Evolutionary conservation across 345 rosid species (phyloP).

Genomic region (Fremontodendron californicum): DNA sequence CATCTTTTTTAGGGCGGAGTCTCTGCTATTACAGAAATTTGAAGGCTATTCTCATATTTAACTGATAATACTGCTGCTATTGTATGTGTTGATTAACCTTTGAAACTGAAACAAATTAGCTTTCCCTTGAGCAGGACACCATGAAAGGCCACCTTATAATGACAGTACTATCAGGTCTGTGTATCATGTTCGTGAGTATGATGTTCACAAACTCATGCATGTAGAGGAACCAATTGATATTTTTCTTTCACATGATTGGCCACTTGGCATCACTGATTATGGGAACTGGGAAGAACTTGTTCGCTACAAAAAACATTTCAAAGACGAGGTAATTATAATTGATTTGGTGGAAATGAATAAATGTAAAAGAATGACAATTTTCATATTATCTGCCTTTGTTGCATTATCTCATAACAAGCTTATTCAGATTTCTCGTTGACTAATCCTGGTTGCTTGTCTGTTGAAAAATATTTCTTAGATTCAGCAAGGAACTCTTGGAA

Average conservation of each 20-base stretch:
- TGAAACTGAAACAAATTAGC: background rate
- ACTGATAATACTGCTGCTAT: background rate
- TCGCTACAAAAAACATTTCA: constrained; percentile 49
- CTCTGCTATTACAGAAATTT: background rate
- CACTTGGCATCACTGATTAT: constrained; percentile 79
- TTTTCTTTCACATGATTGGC: constrained; percentile 98
- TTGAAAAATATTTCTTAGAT: constrained; percentile 40
- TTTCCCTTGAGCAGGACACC: constrained; percentile 55
- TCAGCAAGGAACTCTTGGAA: constrained; percentile 63
- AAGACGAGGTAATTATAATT: constrained; percentile 51
- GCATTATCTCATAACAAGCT: background rate
- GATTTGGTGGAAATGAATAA: background rate
- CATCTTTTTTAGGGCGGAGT: background rate
- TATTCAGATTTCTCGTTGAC: background rate
- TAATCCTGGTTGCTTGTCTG: background rate
- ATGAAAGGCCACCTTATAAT: constrained; percentile 82
- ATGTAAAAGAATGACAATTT: background rate
- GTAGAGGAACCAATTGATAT: constrained; percentile 75
- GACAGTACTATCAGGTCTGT: constrained; percentile 62
- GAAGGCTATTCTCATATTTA: background rate
- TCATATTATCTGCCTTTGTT: background rate
- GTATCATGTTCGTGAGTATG: constrained; percentile 90
- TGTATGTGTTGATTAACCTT: background rate
- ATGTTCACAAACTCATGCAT: constrained; percentile 83
- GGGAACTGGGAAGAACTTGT: constrained; percentile 67